Percentiles rank a stretch among this genome's conserved stretches.
Evolutionary conservation across 768 basidiomycete species (phyloP).

Genomic region (Lactifluus pinguis): DNA sequence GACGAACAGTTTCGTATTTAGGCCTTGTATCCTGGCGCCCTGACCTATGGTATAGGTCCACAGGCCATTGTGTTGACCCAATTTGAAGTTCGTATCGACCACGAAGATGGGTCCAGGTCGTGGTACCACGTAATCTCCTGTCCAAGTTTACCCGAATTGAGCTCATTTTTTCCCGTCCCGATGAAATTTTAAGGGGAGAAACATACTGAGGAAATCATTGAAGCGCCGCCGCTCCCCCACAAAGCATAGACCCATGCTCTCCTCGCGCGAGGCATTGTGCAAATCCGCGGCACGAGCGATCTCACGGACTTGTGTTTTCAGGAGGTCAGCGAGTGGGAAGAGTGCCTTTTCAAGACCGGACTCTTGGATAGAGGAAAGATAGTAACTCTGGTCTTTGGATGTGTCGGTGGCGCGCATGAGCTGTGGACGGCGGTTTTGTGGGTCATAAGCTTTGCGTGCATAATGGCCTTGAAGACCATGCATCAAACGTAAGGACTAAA

Average conservation of each 20-base stretch:
- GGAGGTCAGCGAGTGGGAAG: slow-evolving; percentile 64
- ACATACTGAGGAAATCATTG: slow-evolving; percentile 60
- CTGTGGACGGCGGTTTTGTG: slow-evolving; percentile 24
- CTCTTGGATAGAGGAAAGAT: slow-evolving; percentile 72
- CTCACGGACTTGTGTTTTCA: slow-evolving; percentile 64
- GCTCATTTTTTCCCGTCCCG: background rate
- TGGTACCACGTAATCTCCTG: slow-evolving; percentile 70
- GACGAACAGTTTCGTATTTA: slow-evolving; percentile 59
- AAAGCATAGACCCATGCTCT: slow-evolving; percentile 95
- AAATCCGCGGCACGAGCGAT: slow-evolving; percentile 55
- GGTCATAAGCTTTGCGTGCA: slow-evolving; percentile 50
- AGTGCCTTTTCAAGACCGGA: slow-evolving; percentile 53
- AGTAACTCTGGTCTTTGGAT: slow-evolving; percentile 88
- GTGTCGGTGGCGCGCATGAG: slow-evolving; percentile 41
- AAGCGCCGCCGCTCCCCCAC: slow-evolving; percentile 76
- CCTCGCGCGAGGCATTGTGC: slow-evolving; percentile 64
- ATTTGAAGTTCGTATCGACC: slow-evolving; percentile 39
- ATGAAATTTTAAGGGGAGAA: background rate
- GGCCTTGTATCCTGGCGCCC: slow-evolving; percentile 55
- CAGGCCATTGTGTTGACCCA: slow-evolving; percentile 63
- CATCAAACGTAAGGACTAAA: background rate
- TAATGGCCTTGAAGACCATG: slow-evolving; percentile 62
- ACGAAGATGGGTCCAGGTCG: slow-evolving; percentile 64
- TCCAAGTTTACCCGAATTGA: background rate
- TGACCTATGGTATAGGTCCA: slow-evolving; percentile 88